These are phyloP conservation scores for Neurospora intermedia DNA, from an alignment of 495 filamentous ascomycete genomes.

Conservation along the genomic window DNA sequence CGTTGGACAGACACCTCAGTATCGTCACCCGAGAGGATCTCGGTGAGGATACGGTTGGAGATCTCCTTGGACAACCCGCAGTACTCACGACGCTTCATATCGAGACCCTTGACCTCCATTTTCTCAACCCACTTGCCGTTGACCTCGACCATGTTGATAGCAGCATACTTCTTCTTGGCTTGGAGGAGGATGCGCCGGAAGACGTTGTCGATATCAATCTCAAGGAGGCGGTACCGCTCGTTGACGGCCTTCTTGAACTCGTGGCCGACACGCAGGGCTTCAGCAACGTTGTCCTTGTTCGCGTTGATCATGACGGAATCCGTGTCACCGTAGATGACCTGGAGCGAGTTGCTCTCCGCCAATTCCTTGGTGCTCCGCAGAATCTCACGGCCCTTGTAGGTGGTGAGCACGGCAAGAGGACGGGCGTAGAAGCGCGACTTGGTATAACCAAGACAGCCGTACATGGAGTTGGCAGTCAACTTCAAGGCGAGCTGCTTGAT, in stretches of 20 bases:
- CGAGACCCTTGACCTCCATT: slow-evolving; percentile 94
- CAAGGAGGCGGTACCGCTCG: slow-evolving; percentile 75
- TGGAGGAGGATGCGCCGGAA: slow-evolving; percentile 89
- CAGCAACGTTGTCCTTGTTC: slow-evolving; percentile 84
- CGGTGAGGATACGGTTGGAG: slow-evolving; percentile 71
- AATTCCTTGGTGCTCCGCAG: slow-evolving; percentile 88
- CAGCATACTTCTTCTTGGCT: slow-evolving; percentile 99
- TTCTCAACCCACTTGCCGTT: slow-evolving; percentile 88
- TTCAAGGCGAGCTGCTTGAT: slow-evolving; percentile 96
- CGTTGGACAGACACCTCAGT: slow-evolving; percentile 78
- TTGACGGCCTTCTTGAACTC: slow-evolving; percentile 65
- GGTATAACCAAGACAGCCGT: slow-evolving; percentile 92
- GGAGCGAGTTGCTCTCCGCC: slow-evolving; percentile 74
- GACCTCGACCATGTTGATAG: slow-evolving; percentile 82
- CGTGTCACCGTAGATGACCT: slow-evolving; percentile 97
- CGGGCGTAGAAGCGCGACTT: slow-evolving; percentile 94
- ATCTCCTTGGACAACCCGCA: slow-evolving; percentile 90
- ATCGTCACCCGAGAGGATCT: slow-evolving; percentile 89
- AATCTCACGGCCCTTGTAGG: slow-evolving; percentile 96
- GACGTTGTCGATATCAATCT: slow-evolving; percentile 97
- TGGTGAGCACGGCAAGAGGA: slow-evolving; percentile 89
- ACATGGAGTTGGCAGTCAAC: slow-evolving; percentile 98
- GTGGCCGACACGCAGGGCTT: slow-evolving; percentile 76
- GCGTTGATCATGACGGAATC: slow-evolving; percentile 99
- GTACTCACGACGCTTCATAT: slow-evolving; percentile 96